Conservation (phyloP, 2,329 filamentous ascomycete genomes). For the Apiospora malaysiana region DNA sequence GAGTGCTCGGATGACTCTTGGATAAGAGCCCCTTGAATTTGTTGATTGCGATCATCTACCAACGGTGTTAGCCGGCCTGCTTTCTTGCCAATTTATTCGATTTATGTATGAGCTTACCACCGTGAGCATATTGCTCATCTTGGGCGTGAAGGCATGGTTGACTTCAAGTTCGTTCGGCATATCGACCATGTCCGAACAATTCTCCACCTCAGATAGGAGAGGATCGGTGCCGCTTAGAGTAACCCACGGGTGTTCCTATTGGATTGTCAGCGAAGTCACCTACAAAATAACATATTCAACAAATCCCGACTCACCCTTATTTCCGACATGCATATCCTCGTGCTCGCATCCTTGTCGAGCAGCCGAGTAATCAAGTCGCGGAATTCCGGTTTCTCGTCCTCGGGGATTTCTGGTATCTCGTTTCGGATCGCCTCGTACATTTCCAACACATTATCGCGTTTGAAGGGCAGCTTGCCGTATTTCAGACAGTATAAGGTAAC, state of each 20-base stretch:
- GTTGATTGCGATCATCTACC: constrained; percentile 85
- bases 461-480: constrained; percentile 89
- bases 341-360: constrained; percentile 83
- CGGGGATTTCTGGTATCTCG: constrained; percentile 67
- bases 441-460: constrained; percentile 78
- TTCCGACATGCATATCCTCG: constrained; percentile 82
- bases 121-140: constrained; percentile 84
- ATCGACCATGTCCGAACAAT: constrained; percentile 80
- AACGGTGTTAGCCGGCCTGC: constrained; percentile 24
- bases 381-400: constrained; percentile 71
- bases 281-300: neutral
- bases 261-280: constrained; percentile 29
- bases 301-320: constrained; percentile 68
- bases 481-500: constrained; percentile 91
- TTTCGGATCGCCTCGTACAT: constrained; percentile 87
- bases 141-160: constrained; percentile 86
- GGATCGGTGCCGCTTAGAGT: constrained; percentile 80
- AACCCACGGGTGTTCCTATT: constrained; percentile 89
- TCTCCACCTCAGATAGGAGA: constrained; percentile 82
- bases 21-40: constrained; percentile 82
- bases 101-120: constrained; percentile 60
- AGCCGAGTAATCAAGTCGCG: constrained; percentile 75
- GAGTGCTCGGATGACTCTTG: constrained; percentile 44
- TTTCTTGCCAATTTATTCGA: constrained; percentile 20
- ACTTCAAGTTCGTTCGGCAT: constrained; percentile 89